A percentile compares a stretch with the other conserved stretches of the same genome.
Conservation (phyloP, 495 filamentous ascomycete species). For the Pseudomonodictys pantanalensis region DNA sequence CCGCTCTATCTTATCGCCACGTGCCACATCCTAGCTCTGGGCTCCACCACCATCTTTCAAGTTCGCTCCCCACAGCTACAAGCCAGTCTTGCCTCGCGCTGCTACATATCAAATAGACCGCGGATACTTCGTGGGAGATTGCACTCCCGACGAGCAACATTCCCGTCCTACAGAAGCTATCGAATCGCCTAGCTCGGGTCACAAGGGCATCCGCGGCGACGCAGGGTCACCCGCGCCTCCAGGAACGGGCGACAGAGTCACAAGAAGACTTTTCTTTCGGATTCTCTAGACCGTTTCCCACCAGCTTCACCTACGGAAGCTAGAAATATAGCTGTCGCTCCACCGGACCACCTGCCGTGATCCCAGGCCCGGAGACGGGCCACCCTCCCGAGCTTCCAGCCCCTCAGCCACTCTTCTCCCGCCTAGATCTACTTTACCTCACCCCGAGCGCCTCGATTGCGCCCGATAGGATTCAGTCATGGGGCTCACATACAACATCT, state of each 20-base stretch:
- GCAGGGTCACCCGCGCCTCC: background rate
- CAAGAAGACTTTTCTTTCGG: too few species aligned
- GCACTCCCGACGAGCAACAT: too few species aligned
- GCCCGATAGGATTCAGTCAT: conserved; percentile 53
- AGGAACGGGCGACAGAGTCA: background rate
- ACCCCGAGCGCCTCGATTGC: background rate
- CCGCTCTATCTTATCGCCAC: background rate
- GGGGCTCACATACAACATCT: conserved; percentile 95
- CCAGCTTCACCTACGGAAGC: background rate
- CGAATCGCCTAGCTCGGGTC: background rate
- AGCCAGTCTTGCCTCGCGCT: background rate
- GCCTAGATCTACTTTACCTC: background rate
- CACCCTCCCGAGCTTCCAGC: background rate
- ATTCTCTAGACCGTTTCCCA: too few species aligned
- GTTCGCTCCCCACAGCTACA: background rate
- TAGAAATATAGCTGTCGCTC: background rate
- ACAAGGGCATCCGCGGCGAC: background rate
- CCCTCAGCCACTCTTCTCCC: background rate
- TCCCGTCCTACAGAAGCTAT: background rate
- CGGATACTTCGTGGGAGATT: background rate
- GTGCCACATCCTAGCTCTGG: background rate
- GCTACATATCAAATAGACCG: background rate
- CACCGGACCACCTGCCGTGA: background rate
- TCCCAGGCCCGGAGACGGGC: background rate
- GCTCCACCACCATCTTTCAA: background rate